Conservation (phyloP, 2,329 filamentous ascomycete species). For the Exophiala sideris region DNA sequence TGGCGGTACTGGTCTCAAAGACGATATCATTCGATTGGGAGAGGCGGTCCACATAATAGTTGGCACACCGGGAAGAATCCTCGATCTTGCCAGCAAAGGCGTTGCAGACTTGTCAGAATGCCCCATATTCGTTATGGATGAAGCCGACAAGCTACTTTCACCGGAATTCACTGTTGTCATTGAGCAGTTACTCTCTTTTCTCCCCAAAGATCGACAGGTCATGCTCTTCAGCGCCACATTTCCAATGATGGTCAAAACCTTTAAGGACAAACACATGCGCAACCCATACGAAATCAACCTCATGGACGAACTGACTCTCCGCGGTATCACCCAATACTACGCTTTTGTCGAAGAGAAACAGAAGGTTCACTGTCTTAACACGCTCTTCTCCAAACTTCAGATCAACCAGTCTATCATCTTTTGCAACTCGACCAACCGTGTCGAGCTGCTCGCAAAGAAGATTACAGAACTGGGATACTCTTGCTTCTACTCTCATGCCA, state of each 20-base stretch:
- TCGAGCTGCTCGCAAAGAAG: slow-evolving; percentile 96
- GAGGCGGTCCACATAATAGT: slow-evolving; percentile 97
- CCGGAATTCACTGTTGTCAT: slow-evolving; percentile 96
- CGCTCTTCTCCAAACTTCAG: slow-evolving; percentile 96
- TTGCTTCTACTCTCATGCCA: slow-evolving; percentile 98
- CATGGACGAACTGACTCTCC: slow-evolving; percentile 97
- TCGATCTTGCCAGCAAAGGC: slow-evolving; percentile 93
- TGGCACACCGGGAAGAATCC: slow-evolving; percentile 91
- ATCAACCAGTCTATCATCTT: slow-evolving; percentile 99
- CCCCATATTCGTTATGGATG: slow-evolving; percentile 98
- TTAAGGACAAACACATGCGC: slow-evolving; percentile 97
- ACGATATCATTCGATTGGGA: slow-evolving; percentile 92
- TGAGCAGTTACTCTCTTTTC: slow-evolving; percentile 90
- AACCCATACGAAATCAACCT: slow-evolving; percentile 98
- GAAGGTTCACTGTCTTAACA: slow-evolving; percentile 98
- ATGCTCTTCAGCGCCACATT: slow-evolving; percentile 99
- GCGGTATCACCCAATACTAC: slow-evolving; percentile 98
- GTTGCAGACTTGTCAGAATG: slow-evolving; percentile 95
- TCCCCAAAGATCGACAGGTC: slow-evolving; percentile 95
- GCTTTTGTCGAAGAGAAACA: slow-evolving; percentile 99
- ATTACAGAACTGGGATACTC: slow-evolving; percentile 99
- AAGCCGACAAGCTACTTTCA: slow-evolving; percentile 95
- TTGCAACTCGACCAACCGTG: slow-evolving; percentile 98
- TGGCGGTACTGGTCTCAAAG: slow-evolving; percentile 87
- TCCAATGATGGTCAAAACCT: slow-evolving; percentile 92